Percentiles rank a stretch among this genome's conserved stretches.
phyloP scores from a whole-genome alignment of 768 basidiomycete species.

The Melanogaster broomeanus region DNA sequence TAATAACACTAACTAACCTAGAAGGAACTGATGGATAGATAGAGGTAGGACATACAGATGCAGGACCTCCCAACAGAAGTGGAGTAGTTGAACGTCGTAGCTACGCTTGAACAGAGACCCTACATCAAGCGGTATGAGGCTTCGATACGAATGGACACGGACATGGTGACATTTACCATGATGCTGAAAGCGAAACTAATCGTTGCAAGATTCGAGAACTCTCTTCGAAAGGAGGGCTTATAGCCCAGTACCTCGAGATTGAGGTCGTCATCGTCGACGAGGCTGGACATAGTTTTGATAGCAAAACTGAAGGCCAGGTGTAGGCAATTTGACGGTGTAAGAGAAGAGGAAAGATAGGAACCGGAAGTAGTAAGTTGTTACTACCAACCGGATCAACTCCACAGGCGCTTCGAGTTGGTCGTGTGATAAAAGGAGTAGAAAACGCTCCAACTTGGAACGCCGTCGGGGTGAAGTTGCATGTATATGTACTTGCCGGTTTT shows the following conservation, averaged over 20 bases:
- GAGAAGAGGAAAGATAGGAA: not conserved
- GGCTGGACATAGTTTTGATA: conserved; percentile 1
- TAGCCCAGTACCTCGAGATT: conserved; percentile 69
- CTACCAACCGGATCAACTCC: not conserved
- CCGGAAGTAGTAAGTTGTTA: not conserved
- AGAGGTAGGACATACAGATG: conserved; percentile 51
- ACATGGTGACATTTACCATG: conserved; percentile 45
- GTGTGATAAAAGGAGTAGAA: not conserved
- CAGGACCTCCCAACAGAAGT: conserved; percentile 65
- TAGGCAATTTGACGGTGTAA: no score
- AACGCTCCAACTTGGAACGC: no score
- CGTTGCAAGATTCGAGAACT: conserved; percentile 83
- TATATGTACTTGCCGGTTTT: no score
- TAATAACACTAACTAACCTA: no score
- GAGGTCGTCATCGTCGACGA: conserved; percentile 58
- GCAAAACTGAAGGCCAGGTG: not conserved
- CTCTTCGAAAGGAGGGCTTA: conserved; percentile 79
- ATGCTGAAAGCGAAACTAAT: conserved; percentile 78
- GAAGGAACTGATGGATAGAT: not conserved
- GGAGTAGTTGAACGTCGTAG: conserved; percentile 82
- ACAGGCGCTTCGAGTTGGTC: not conserved
- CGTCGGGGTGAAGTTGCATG: no score
- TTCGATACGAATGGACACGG: not conserved
- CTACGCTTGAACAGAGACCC: conserved; percentile 76
- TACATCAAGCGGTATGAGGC: conserved; percentile 16